Base-by-base conservation (phyloP, 1,284 basidiomycete species). In the Ustilago curta region DNA sequence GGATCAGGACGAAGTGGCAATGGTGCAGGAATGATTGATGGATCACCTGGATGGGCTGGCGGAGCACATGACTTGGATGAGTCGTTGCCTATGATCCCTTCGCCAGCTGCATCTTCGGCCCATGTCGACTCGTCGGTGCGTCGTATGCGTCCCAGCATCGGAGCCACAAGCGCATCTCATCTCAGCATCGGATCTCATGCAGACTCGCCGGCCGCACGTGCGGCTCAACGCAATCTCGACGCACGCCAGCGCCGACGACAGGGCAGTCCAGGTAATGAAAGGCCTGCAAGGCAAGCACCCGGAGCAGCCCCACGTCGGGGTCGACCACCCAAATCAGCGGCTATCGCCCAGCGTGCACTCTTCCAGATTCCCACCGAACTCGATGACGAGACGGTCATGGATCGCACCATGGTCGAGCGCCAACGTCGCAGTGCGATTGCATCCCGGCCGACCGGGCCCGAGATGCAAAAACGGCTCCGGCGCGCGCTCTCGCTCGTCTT, bases 401-500 rank as follows among this genome's bases (percentile, higher is more conserved):
- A 73, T 23, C 70, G 60, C 8, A 73, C 70, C 43, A 53, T 68
- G 27, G 39, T 65, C 37, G 70, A 73, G n/a, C 57, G 61, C 2
- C 64, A 63, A 37, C 52, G 60, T 8, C 47, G 59, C 1, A n/a
- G 19, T 16, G 52, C 52, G 35, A 37, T n/a, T 31, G 40, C 29
- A 39, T 43, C 12, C 21, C 45, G 8, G 29, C 51, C 21, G 40
- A 29, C 51, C 8, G 53, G 57, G 9, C 54, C 54, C n/a, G 71
- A 74, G n/a, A 25, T 62, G 55, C 64, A 71, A 18, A 76, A 60
- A 43, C 64, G 68, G 16, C 61, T 76, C 50, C 62, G 65, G 32
- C 66, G 67, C 6, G 72, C 72, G 2, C 72, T 75, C 27, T 66
- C 63, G 2, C 64, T 75, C 31, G 67, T 75, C 31, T 75, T 70